These are phyloP conservation scores for Tricholoma sp. DNA, from an alignment of 768 basidiomycete genomes.

Conservation along the genomic window DNA sequence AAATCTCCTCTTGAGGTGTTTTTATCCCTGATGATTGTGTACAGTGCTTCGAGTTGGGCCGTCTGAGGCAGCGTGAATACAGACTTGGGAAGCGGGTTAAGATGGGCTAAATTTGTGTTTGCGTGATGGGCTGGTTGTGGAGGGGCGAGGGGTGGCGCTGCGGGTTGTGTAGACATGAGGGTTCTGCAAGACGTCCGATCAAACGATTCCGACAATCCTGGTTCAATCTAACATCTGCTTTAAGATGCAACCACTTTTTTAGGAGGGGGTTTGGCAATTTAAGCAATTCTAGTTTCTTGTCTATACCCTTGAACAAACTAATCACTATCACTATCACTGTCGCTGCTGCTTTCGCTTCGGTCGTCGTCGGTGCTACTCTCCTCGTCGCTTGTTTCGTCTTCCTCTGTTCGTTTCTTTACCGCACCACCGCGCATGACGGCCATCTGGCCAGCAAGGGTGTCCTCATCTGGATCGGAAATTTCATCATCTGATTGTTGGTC, in stretches of 20 bases:
- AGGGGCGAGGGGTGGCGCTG: slow-evolving; percentile 23
- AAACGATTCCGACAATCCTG: not conserved
- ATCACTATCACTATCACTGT: slow-evolving; percentile 35
- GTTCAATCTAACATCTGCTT: too few relatives aligned
- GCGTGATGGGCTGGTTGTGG: slow-evolving; percentile 28
- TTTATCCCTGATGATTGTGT: slow-evolving; percentile 91
- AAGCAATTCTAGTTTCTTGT: too few relatives aligned
- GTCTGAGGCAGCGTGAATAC: slow-evolving; percentile 90
- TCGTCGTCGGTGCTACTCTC: slow-evolving; percentile 50
- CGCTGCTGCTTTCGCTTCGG: slow-evolving; percentile 46
- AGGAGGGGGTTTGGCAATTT: too few relatives aligned
- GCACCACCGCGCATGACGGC: slow-evolving; percentile 87
- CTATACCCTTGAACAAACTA: not conserved
- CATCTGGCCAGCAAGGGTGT: slow-evolving; percentile 96
- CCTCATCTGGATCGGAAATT: slow-evolving; percentile 97
- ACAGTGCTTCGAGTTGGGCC: slow-evolving; percentile 88
- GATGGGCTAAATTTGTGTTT: slow-evolving; percentile 32
- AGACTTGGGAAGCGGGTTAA: slow-evolving; percentile 59
- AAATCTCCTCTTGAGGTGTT: slow-evolving; percentile 90
- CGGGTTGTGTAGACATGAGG: not conserved
- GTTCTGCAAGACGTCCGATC: not conserved
- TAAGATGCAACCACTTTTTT: too few relatives aligned
- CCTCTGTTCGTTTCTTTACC: slow-evolving; percentile 65
- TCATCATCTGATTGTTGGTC: slow-evolving; percentile 74
- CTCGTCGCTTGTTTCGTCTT: slow-evolving; percentile 52